Conservation (phyloP, 345 rosid species). For the Heritiera littoralis region DNA sequence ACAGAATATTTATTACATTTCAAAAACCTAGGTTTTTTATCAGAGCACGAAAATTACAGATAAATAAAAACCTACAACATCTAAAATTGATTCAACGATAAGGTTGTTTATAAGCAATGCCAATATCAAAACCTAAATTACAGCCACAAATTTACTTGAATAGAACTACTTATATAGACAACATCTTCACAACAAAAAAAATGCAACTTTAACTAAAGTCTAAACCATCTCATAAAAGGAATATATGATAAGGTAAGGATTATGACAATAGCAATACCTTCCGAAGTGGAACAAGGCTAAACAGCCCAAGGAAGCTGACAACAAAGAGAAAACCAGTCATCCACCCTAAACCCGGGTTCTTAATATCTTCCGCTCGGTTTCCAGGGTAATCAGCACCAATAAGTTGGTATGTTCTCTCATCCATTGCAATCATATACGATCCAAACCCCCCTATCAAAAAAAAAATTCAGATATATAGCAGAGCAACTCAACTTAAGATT, state of each 20-base stretch:
- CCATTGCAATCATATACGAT: constrained; percentile 85
- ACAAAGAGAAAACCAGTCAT: constrained; percentile 86
- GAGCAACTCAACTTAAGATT: neutral
- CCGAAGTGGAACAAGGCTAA: constrained; percentile 84
- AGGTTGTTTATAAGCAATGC: neutral
- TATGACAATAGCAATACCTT: constrained; percentile 50
- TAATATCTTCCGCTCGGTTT: constrained; percentile 67
- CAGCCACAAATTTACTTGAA: neutral
- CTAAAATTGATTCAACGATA: neutral
- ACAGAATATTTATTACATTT: neutral
- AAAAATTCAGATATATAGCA: neutral
- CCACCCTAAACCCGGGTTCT: constrained; percentile 83
- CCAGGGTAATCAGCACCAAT: constrained; percentile 89
- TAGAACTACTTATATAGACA: neutral
- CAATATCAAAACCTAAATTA: neutral
- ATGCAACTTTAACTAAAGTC: neutral
- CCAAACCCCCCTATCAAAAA: constrained; percentile 76
- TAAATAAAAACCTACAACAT: neutral
- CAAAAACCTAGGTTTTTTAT: neutral
- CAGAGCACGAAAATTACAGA: neutral
- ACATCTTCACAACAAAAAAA: neutral
- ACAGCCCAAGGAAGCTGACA: constrained; percentile 89
- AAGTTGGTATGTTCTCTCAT: constrained; percentile 75
- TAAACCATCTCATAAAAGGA: neutral
- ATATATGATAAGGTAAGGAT: neutral